These are phyloP conservation scores for Syzygium grande DNA, from an alignment of 345 rosid species.

Conservation along the genomic window DNA sequence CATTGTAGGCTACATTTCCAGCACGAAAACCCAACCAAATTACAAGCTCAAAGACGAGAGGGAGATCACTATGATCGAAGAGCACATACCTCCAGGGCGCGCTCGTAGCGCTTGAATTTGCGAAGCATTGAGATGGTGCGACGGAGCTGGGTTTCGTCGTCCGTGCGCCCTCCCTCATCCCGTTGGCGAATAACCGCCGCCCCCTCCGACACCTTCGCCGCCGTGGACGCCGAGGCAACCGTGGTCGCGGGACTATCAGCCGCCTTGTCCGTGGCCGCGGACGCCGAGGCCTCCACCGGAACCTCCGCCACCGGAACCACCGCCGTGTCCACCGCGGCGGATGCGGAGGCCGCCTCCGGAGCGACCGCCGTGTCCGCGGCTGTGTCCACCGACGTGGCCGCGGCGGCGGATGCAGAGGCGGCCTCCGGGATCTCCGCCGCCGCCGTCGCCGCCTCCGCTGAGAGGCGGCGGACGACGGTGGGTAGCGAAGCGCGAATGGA, in stretches of 20 bases:
- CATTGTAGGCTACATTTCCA: not conserved
- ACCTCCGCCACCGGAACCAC: constrained; percentile 15
- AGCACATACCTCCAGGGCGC: constrained; percentile 65
- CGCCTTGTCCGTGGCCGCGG: not conserved
- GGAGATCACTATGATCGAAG: not conserved
- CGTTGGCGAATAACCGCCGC: constrained; percentile 51
- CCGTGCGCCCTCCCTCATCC: constrained; percentile 67
- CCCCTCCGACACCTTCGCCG: constrained; percentile 71
- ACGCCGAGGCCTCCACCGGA: not conserved
- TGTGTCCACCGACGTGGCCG: not conserved
- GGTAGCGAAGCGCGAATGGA: constrained; percentile 22
- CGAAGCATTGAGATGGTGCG: constrained; percentile 84
- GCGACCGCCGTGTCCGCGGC: not conserved
- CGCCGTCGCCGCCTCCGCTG: constrained; percentile 17
- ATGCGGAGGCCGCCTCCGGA: not conserved
- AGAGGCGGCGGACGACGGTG: constrained; percentile 32
- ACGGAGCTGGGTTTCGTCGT: constrained; percentile 70
- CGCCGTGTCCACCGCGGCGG: not conserved
- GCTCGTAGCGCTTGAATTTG: constrained; percentile 75
- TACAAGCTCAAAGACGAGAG: not conserved
- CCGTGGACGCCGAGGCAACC: not conserved
- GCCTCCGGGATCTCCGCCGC: not conserved
- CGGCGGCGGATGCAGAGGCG: not conserved
- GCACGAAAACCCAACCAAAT: not conserved
- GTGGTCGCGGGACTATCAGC: not conserved